Evolutionary conservation across 371 early-diverging fungal genomes (phyloP), one percentile per base, ranked within the genome.

Genomic region (Mortierella sp.): DNA sequence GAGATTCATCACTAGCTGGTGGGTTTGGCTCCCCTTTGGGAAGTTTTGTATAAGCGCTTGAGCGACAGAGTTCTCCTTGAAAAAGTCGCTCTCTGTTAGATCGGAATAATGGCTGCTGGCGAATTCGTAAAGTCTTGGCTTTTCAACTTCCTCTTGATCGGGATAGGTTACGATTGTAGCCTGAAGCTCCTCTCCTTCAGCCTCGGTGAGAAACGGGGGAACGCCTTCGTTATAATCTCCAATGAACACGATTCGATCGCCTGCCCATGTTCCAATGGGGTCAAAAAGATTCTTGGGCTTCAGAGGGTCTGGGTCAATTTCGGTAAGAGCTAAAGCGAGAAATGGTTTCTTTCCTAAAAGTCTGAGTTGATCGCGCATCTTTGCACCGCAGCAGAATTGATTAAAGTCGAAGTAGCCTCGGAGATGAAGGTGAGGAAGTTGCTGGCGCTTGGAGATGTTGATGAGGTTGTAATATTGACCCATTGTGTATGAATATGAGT

Each of bases 371-470:
- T n/a, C 49, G n/a, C 12, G 20, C n/a, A 49, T 49, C 49, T 5
- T n/a, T 12, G 20, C 49, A 5, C 18, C 8, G 8, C n/a, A 1
- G 6, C 18, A 20, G 58, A 30, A 30, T 18, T 28, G 26, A 32
- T 49, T 49, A 49, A 20, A 49, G 49, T 49, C n/a, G n/a, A 20
- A 8, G 18, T 20, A 49, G 8, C 20, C 18, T 49, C n/a, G 4
- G n/a, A n/a, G 49, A 8, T 1, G n/a, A 49, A 20, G 58, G 30
- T n/a, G 26, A 28, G 11, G 28, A 11, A 54, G 52, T 52, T 52
- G 24, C 52, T 52, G 26, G 28, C 55, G 24, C 55, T 55, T 55
- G 55, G 28, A 26, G 20, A 55, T 55, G 55, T 55, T 55, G 55
- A 55, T 24, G 22, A 55, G 55, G 9, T 2, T 22, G 26, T 24